These are phyloP conservation scores for Fusarium buxicola DNA, from an alignment of 2,329 filamentous ascomycete species.

Conservation along the genomic window DNA sequence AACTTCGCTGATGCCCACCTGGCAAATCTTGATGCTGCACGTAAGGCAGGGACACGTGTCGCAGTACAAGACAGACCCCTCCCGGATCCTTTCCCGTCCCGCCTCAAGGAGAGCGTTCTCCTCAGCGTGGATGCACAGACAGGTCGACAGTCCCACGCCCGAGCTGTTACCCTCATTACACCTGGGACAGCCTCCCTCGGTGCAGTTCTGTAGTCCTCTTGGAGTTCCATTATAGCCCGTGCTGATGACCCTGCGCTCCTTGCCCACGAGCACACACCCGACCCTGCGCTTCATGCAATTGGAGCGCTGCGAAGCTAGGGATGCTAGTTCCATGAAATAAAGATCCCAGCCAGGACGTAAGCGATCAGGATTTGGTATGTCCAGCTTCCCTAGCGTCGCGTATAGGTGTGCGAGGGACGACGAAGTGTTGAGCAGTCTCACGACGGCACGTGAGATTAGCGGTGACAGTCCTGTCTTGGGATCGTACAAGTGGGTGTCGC, in stretches of 20 bases:
- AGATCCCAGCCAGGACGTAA: conserved; percentile 93
- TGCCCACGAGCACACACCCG: conserved; percentile 87
- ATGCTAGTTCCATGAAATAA: conserved; percentile 98
- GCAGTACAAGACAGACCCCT: conserved; percentile 88
- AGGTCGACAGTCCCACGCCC: conserved; percentile 83
- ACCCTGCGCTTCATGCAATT: conserved; percentile 99
- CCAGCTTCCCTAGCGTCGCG: conserved; percentile 76
- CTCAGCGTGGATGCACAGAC: conserved; percentile 96
- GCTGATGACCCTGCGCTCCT: conserved; percentile 86
- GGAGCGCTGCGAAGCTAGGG: conserved; percentile 86
- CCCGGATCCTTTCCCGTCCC: conserved; percentile 87
- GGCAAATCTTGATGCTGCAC: conserved; percentile 98
- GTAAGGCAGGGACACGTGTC: conserved; percentile 97
- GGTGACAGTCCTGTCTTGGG: conserved; percentile 73
- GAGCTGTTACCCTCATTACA: conserved; percentile 81
- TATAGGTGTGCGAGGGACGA: conserved; percentile 77
- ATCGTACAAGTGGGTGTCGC: conserved; percentile 82
- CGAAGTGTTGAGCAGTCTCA: conserved; percentile 89
- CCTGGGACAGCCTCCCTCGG: conserved; percentile 87
- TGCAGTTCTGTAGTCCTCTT: conserved; percentile 87
- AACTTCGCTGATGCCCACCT: conserved; percentile 95
- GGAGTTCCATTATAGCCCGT: conserved; percentile 99
- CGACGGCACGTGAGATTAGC: conserved; percentile 82
- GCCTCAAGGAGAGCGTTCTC: conserved; percentile 97
- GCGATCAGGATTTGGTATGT: conserved; percentile 81